Percentiles rank a stretch among this genome's conserved stretches.
Evolutionary conservation across 192 early-diverging fungal genomes (phyloP).

Genomic region (Coemansia sp.): DNA sequence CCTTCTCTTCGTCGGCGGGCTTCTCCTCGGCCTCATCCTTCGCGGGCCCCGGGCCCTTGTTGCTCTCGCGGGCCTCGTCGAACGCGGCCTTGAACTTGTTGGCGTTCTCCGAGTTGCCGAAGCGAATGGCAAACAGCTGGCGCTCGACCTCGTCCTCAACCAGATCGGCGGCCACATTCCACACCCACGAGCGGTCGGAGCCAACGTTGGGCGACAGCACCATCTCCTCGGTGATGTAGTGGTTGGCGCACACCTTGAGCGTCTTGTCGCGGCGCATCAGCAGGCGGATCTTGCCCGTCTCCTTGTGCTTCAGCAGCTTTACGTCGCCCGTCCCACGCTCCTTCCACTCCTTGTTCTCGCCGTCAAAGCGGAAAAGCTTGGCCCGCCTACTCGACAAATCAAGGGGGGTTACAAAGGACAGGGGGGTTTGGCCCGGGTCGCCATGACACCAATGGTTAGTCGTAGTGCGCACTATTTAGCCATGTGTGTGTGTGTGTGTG

Average conservation of each 20-base stretch:
- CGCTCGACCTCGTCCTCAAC: slow-evolving; percentile 81
- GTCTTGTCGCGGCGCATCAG: slow-evolving; percentile 99
- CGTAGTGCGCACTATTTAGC: too few relatives aligned
- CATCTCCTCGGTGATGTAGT: slow-evolving; percentile 86
- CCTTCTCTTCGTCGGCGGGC: slow-evolving; percentile 21
- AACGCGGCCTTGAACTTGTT: slow-evolving; percentile 88
- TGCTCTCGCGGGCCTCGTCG: slow-evolving; percentile 59
- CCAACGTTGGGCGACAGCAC: slow-evolving; percentile 89
- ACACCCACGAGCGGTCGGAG: slow-evolving; percentile 99
- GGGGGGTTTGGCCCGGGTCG: too few relatives aligned
- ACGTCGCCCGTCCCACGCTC: slow-evolving; percentile 98
- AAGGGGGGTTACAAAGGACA: background rate
- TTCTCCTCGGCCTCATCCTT: slow-evolving; percentile 30
- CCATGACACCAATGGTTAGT: too few relatives aligned
- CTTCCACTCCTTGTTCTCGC: slow-evolving; percentile 92
- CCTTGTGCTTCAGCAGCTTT: slow-evolving; percentile 92
- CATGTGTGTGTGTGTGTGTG: too few relatives aligned
- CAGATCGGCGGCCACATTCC: slow-evolving; percentile 82
- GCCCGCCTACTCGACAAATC: slow-evolving; percentile 55
- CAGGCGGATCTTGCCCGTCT: slow-evolving; percentile 82
- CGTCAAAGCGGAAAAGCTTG: slow-evolving; percentile 98
- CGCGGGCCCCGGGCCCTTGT: slow-evolving; percentile 25
- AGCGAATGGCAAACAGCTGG: slow-evolving; percentile 91
- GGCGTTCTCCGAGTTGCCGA: slow-evolving; percentile 93
- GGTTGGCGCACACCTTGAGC: slow-evolving; percentile 98